Evolutionary conservation across 2,329 filamentous ascomycete species (phyloP), one percentile per base, ranked within the genome.

Genomic region (Colletotrichum godetiae): DNA sequence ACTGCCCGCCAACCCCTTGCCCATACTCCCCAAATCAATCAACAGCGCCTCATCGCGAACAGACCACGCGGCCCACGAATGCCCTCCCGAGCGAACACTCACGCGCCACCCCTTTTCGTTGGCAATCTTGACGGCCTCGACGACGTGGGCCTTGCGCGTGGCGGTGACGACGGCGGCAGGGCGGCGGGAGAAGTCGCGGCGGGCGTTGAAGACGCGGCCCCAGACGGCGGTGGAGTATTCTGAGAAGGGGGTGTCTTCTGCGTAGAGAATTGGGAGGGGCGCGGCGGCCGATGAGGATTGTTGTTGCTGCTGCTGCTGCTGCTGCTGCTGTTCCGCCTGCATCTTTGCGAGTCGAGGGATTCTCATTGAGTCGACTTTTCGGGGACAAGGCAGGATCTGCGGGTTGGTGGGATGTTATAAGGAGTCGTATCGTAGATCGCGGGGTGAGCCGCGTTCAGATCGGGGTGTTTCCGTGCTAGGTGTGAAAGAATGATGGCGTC

Each of bases 11-110:
- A 42, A 12, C 0, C 15, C 61, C n/a, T 53, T 33, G 3, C 69
- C 66, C 1, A 72, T 13, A 2, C n/a, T 49, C 4, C 57, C 69
- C 3, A 85, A 77, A 73, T 86, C 84, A 6, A 85, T 61, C 5
- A 85, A 74, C 3, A 88, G 81, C 0, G 86, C 85, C 72, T 85
- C 80, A 13, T 87, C 84, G 19, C 86, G 81, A 0, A 88, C 82
- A 70, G 84, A 86, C 86, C 86, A 88, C 0, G 82, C 86, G 0
- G 86, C 85, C 84, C 85, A 88, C 71, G 80, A 83, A 72, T 88
- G 87, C 0, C 87, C 87, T 5, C 87, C 87, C 7, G 85, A 86
- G 4, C 86, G 82, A 4, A 88, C 81, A 1, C 86, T 86, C 1
- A 88, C 79, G 3, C 84, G 81, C 72, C 79, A 82, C 0, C 65